Base-by-base conservation (phyloP, 1,284 basidiomycete genomes). In the Cutaneotrichosporon sp. region DNA sequence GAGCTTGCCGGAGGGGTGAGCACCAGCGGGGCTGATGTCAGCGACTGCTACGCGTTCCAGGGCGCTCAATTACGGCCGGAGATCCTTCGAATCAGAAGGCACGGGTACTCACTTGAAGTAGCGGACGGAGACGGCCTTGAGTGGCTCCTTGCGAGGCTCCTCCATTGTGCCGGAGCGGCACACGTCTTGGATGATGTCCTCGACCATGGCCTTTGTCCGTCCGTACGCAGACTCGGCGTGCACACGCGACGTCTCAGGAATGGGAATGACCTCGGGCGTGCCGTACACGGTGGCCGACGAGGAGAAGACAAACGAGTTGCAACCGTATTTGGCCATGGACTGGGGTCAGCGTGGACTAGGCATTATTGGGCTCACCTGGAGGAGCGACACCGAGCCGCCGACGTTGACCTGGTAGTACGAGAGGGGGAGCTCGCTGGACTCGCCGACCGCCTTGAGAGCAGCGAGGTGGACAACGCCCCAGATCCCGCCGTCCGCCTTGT, bases 211-310 rank as follows among this genome's bases (percentile, higher is more conserved):
- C 82, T 99, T 99, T 31, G 93, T 97, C 76, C 90, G 89, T 40
- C 94, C 97, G 76, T 99, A 99, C 21, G 91, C 90, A 70, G 92
- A 96, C 79, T 95, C 90, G 2, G 96, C 92, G 75, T 90, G 83
- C 65, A 99, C 81, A 13, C 90, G 89, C 7, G 92, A 94, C 4
- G 89, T 87, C 81, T 99, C 97, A 22, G 94, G 92, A 70, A 99
- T 99, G 56, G 97, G 97, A 64, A 99, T 92, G 63, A 83, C 83
- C 55, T 91, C 89, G 9, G 97, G 97, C 3, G 89, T 94, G 65
- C 97, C 97, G 78, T 99, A 99, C 40, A 99, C 97, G n/a, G 97
- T 99, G 2, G 97, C 97, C 30, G 93, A 97, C 13, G 95, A 97
- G 1, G 94, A 97, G 84, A 98, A 99, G 67, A 99, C 95, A 68